Evolutionary conservation across 805 yeast species (phyloP).

Genomic region (Candida qinlingensis): DNA sequence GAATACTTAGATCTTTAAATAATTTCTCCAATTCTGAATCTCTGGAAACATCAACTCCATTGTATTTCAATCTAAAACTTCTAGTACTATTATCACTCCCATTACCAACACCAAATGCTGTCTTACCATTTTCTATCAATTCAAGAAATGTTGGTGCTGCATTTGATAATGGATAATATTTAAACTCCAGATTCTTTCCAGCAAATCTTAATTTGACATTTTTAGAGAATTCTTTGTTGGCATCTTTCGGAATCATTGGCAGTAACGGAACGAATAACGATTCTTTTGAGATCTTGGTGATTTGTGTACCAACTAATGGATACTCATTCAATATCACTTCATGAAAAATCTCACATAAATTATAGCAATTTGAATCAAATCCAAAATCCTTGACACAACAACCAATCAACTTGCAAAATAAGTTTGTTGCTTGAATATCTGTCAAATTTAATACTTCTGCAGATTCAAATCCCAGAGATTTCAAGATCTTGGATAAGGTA

Average conservation of each 20-base stretch:
- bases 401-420: conserved; percentile 58
- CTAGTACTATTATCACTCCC: conserved; percentile 9
- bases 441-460: conserved; percentile 28
- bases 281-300: conserved; percentile 20
- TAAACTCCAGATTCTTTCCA: conserved; percentile 53
- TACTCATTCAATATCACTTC: conserved; percentile 55
- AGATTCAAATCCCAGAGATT: conserved; percentile 30
- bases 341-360: conserved; percentile 64
- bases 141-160: conserved; percentile 81
- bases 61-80: conserved; percentile 14
- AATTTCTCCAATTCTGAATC: conserved; percentile 14
- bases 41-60: conserved; percentile 14
- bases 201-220: conserved; percentile 47
- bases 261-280: conserved; percentile 20
- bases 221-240: conserved; percentile 30
- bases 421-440: conserved; percentile 48
- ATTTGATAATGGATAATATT: conserved; percentile 55
- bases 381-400: conserved; percentile 77
- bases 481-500: conserved; percentile 28
- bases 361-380: conserved; percentile 60
- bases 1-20: conserved; percentile 15
- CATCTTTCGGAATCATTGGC: conserved; percentile 31
- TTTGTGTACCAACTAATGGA: conserved; percentile 52
- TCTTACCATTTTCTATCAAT: conserved; percentile 69
- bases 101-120: conserved; percentile 44